These are phyloP conservation scores for Picea glauca DNA, from an alignment of 75 land plant genomes.

Conservation along the genomic window DNA sequence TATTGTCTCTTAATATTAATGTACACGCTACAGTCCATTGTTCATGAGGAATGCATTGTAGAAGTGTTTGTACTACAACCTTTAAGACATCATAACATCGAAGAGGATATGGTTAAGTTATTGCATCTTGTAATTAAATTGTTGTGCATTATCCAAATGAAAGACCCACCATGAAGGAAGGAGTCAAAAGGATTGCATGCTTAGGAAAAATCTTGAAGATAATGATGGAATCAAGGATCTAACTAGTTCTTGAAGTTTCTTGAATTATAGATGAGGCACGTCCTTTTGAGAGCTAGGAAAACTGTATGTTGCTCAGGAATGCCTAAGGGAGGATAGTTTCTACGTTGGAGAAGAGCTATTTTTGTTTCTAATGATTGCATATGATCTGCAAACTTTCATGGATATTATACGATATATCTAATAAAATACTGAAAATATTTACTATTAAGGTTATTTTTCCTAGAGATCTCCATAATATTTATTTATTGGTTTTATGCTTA, in stretches of 20 bases:
- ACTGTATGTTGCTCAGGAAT: slow-evolving; percentile 21
- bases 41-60: slow-evolving; percentile 67
- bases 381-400: no score
- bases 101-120: slow-evolving; percentile 69
- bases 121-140: slow-evolving; percentile 57
- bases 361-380: slow-evolving; percentile 35
- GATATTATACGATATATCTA: no score
- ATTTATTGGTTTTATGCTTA: no score
- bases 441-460: no score
- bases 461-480: not conserved
- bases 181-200: slow-evolving; percentile 41
- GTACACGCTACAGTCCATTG: slow-evolving; percentile 45
- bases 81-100: slow-evolving; percentile 56
- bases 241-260: not conserved
- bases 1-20: no score
- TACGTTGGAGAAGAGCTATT: slow-evolving; percentile 32
- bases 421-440: no score
- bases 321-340: slow-evolving; percentile 30
- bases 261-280: not conserved
- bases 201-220: not conserved
- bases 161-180: slow-evolving; percentile 58
- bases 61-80: slow-evolving; percentile 84
- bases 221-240: not conserved
- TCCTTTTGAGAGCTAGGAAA: not conserved
- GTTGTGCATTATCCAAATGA: slow-evolving; percentile 50